phyloP scores from a whole-genome alignment of 2,329 filamentous ascomycete species.

The Chaetomium sp. region DNA sequence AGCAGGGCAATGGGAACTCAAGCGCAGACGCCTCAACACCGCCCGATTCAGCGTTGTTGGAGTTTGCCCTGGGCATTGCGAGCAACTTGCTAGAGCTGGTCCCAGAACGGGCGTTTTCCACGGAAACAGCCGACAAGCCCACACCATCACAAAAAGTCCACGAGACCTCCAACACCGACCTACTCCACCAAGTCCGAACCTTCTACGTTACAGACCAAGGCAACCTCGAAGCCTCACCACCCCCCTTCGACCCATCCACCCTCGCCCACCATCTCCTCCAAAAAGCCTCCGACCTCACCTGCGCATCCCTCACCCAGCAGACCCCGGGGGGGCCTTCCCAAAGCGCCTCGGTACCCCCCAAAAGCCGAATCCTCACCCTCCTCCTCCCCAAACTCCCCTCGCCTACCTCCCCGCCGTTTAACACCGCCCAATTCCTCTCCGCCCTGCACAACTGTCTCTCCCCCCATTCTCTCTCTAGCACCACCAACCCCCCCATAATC shows the following conservation, averaged over 20 bases:
- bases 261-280: slow-evolving; percentile 58
- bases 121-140: slow-evolving; percentile 21
- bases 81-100: slow-evolving; percentile 56
- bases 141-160: slow-evolving; percentile 17
- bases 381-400: slow-evolving; percentile 48
- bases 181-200: slow-evolving; percentile 53
- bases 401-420: slow-evolving; percentile 33
- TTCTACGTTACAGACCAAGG: slow-evolving; percentile 69
- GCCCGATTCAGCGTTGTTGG: slow-evolving; percentile 18
- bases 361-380: slow-evolving; percentile 53
- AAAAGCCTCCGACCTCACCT: slow-evolving; percentile 49
- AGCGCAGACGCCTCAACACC: slow-evolving; percentile 4
- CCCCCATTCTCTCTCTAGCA: slow-evolving; percentile 20
- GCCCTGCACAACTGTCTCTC: slow-evolving; percentile 46
- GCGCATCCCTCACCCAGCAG: slow-evolving; percentile 38
- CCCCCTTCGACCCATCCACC: slow-evolving; percentile 51
- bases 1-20: slow-evolving; percentile 35
- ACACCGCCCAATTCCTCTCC: slow-evolving; percentile 42
- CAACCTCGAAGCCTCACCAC: slow-evolving; percentile 54
- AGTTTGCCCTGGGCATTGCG: slow-evolving; percentile 42
- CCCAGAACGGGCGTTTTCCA: slow-evolving; percentile 56
- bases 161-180: slow-evolving; percentile 40
- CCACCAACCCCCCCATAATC: slow-evolving; percentile 22
- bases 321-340: slow-evolving; percentile 27
- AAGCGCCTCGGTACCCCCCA: slow-evolving; percentile 44